Conservation (phyloP, 768 basidiomycete genomes). For the Termitomyces sp. region DNA sequence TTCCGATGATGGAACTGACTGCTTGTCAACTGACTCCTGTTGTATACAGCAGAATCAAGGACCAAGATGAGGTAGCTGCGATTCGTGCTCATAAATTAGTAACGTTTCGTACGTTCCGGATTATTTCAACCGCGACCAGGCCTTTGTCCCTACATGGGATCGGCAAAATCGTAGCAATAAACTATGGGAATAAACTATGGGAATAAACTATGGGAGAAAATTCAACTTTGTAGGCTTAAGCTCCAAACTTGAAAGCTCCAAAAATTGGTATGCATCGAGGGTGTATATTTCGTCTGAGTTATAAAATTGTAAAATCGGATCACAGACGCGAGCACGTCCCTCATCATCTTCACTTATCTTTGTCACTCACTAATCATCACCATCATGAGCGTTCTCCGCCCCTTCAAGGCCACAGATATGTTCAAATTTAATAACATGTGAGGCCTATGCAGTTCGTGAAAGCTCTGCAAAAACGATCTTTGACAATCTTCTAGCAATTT, state of each 20-base stretch:
- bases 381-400: constrained; percentile 80
- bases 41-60: too few relatives aligned
- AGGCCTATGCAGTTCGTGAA: background rate
- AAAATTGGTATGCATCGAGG: background rate
- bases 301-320: background rate
- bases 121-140: background rate
- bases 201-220: too few relatives aligned
- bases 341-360: background rate
- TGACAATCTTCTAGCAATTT: constrained; percentile 58
- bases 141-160: background rate
- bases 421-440: constrained; percentile 93
- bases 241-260: background rate
- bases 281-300: background rate
- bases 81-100: background rate
- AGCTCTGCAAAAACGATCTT: constrained; percentile 3
- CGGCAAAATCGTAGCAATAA: background rate
- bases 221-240: background rate
- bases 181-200: too few relatives aligned
- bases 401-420: constrained; percentile 86
- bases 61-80: background rate
- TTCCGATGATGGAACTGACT: background rate
- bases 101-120: background rate
- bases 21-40: background rate
- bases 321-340: background rate
- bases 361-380: background rate